Evolutionary conservation across 2,329 filamentous ascomycete genomes (phyloP).

Genomic region (Rhynchosporium secalis): DNA sequence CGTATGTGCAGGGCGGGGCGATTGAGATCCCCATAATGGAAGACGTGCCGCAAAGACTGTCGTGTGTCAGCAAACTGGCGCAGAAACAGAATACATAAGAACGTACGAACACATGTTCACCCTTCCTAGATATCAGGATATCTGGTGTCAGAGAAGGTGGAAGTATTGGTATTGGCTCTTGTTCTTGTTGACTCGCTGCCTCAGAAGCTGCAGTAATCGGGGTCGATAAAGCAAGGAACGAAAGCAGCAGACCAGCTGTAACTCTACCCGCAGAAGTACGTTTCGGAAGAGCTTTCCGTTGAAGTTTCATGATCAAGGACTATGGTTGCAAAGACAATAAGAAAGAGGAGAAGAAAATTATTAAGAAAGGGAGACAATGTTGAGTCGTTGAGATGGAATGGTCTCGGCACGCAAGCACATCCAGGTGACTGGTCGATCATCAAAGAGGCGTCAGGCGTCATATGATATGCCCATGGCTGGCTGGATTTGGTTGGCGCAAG

Average conservation of each 20-base stretch:
- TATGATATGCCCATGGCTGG: not conserved
- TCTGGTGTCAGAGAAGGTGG: constrained; percentile 44
- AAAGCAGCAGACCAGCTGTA: constrained; percentile 55
- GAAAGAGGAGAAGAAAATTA: constrained; percentile 11
- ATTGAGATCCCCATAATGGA: constrained; percentile 82
- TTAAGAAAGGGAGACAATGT: constrained; percentile 1
- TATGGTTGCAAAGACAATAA: constrained; percentile 6
- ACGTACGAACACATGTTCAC: constrained; percentile 55
- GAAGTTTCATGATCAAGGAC: constrained; percentile 25
- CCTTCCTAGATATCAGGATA: constrained; percentile 47
- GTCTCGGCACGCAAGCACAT: constrained; percentile 13
- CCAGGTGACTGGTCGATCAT: not conserved
- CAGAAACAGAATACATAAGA: constrained; percentile 12
- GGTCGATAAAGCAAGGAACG: constrained; percentile 62
- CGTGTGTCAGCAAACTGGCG: constrained; percentile 21
- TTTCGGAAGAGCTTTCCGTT: constrained; percentile 23
- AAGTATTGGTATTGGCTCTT: constrained; percentile 42
- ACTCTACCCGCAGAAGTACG: constrained; percentile 62
- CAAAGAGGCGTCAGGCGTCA: constrained; percentile 17
- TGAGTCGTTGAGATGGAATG: constrained; percentile 4
- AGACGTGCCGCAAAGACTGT: constrained; percentile 78
- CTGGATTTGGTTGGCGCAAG: not conserved
- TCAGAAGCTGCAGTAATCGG: constrained; percentile 43
- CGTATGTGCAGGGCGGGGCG: constrained; percentile 77
- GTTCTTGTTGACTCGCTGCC: constrained; percentile 45